Evolutionary conservation across 495 filamentous ascomycete species (phyloP).

Genomic region (Penicillium canescens): DNA sequence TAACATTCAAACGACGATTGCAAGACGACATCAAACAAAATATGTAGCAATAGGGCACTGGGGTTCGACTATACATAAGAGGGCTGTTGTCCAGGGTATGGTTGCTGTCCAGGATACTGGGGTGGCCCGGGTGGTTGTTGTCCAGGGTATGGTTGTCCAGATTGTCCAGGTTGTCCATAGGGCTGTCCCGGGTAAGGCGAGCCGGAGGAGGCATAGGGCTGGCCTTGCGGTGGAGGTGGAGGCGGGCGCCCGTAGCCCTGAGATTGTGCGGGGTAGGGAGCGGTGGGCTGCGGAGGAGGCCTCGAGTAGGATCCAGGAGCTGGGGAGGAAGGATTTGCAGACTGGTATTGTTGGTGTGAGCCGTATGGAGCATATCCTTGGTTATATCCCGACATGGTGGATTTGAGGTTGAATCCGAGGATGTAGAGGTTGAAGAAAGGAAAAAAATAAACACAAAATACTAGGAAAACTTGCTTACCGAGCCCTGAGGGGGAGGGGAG

Average conservation of each 20-base stretch:
- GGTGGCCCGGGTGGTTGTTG: slow-evolving; percentile 15
- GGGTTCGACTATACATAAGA: slow-evolving; percentile 32
- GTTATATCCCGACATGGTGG: slow-evolving; percentile 43
- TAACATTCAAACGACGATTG: neutral
- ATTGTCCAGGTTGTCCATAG: slow-evolving; percentile 21
- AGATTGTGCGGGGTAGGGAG: slow-evolving; percentile 28
- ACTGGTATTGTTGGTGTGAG: slow-evolving; percentile 32
- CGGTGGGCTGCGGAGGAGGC: slow-evolving; percentile 23
- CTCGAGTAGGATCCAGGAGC: slow-evolving; percentile 32
- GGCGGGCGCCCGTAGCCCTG: slow-evolving; percentile 34
- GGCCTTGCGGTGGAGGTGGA: slow-evolving; percentile 30
- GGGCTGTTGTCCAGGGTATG: slow-evolving; percentile 30
- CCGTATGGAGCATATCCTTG: slow-evolving; percentile 40
- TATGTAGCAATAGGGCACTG: slow-evolving; percentile 1
- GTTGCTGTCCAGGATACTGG: slow-evolving; percentile 19
- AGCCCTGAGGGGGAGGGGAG: slow-evolving; percentile 33
- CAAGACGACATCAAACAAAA: slow-evolving; percentile 8
- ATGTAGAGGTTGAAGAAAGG: slow-evolving; percentile 12
- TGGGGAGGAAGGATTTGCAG: slow-evolving; percentile 38
- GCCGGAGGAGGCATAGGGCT: slow-evolving; percentile 30
- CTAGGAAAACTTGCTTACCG: slow-evolving; percentile 37
- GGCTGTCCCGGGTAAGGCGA: slow-evolving; percentile 38
- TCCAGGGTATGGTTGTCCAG: slow-evolving; percentile 35
- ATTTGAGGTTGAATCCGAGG: slow-evolving; percentile 4
- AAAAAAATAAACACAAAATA: slow-evolving; percentile 15